Percentiles rank a stretch among this genome's conserved stretches.
Evolutionary conservation across 108 stramenopile species (phyloP).

Genomic region (Pseudonitzschia delicatissima): DNA sequence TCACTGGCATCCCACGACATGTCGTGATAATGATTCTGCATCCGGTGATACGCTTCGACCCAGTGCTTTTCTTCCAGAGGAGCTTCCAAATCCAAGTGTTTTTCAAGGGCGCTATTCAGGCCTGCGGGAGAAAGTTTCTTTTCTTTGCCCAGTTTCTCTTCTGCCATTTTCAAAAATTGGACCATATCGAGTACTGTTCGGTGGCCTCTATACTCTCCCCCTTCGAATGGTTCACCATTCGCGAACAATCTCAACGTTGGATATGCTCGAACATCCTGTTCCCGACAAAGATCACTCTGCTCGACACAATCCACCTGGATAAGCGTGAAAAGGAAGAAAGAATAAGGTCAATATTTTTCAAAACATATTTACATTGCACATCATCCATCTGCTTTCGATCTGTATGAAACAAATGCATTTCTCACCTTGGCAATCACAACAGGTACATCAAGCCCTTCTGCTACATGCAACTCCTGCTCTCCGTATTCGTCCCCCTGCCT

Average conservation of each 20-base stretch:
- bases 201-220: conserved; percentile 76
- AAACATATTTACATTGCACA: too few relatives aligned
- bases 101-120: conserved; percentile 29
- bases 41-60: conserved; percentile 43
- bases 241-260: conserved; percentile 88
- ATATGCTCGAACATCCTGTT: conserved; percentile 81
- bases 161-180: conserved; percentile 44
- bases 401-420: too few relatives aligned
- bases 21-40: conserved; percentile 30
- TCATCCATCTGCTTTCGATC: not conserved
- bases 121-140: conserved; percentile 21
- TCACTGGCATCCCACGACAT: conserved; percentile 30
- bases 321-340: not conserved
- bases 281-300: conserved; percentile 66
- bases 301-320: conserved; percentile 72
- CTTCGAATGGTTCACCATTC: conserved; percentile 43
- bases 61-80: conserved; percentile 53
- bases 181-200: conserved; percentile 79
- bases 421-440: conserved; percentile 68
- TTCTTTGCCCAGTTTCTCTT: conserved; percentile 40
- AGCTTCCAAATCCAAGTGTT: conserved; percentile 32
- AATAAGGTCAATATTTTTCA: too few relatives aligned
- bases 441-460: conserved; percentile 54
- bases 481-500: conserved; percentile 36
- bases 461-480: conserved; percentile 56